Base-by-base conservation (phyloP, 2,329 filamentous ascomycete genomes). In the Aspergillus vadensis region DNA sequence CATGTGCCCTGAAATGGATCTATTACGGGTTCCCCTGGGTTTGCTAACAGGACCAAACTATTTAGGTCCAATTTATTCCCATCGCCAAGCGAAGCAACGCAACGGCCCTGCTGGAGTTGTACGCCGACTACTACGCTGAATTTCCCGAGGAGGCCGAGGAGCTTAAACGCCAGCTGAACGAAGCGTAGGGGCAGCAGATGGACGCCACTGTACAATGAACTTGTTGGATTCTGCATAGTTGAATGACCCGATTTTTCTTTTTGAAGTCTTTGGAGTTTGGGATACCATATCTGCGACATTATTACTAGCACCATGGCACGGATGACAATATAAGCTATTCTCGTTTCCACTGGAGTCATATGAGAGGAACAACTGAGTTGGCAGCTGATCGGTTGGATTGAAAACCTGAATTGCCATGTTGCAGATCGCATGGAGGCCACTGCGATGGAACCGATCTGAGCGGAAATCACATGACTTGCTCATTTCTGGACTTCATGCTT, bases 261-360 rank as follows among this genome's bases (percentile, higher is more conserved):
- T 25, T 21, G 7, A 21, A 41, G 32, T n/a, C 7, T 36, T 36
- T 52, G 27, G 51, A 36, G 25, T 55, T 55, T 55, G 41, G 53
- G 53, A 55, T 55, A 55, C 53, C 53, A 55, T 55, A 27, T 47
- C 39, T 19, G 53, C 53, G 53, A 27, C 17, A 44, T 47, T 39
- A 44, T 47, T 17, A 19, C 43, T 47, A 23, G 53, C 53, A 38
- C 30, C 21, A 15, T 50, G 23, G 27, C 30, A 36, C 47, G 47
- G 7, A 49, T 15, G 23, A 27, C 47, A 49, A 50, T 50, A 32
- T 10, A 50, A 50, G 25, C 47, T 44, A 44, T 19, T 44, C 21
- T 44, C 19, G 19, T 14, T 44, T 21, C 9, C 12, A 21, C 41
- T 21, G 9, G 41, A 14, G 39, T 10, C 17, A 19, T 3, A 19